Evolutionary conservation across 441 rosid species (phyloP).

Genomic region (Arabidopsis lyrata): DNA sequence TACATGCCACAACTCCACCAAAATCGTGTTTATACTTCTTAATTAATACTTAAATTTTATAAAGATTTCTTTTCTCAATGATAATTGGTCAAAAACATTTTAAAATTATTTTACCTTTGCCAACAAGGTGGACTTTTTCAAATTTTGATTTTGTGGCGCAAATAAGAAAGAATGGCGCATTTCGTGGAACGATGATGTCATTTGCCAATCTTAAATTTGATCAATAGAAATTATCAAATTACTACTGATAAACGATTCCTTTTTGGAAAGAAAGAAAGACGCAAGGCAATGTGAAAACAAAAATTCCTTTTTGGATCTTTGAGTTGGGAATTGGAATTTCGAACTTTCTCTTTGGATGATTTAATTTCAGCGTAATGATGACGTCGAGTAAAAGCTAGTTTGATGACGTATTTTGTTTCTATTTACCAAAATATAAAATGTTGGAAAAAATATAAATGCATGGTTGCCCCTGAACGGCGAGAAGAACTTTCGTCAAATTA

Average conservation of each 20-base stretch:
- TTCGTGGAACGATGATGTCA: background rate
- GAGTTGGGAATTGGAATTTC: background rate
- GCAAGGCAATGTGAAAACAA: background rate
- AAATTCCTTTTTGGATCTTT: background rate
- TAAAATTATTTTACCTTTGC: background rate
- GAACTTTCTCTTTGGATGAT: conserved; percentile 8
- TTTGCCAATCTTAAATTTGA: background rate
- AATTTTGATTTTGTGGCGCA: conserved; percentile 7
- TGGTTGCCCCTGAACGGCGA: conserved; percentile 14
- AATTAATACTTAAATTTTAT: background rate
- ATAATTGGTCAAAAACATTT: background rate
- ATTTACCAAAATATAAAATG: background rate
- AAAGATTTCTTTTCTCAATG: too few relatives aligned
- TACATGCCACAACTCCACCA: conserved; percentile 18
- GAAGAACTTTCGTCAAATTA: conserved; percentile 19
- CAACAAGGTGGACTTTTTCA: conserved; percentile 14
- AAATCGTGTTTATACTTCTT: background rate
- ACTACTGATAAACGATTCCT: too few relatives aligned
- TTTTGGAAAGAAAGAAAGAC: background rate
- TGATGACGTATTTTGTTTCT: conserved; percentile 23
- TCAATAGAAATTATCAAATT: too few relatives aligned
- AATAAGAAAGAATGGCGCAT: background rate
- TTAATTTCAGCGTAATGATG: conserved; percentile 18
- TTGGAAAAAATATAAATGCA: conserved; percentile 5
- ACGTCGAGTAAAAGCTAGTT: conserved; percentile 17